phyloP scores from a whole-genome alignment of 129 eudicot genomes.

The Artemisia tridentata region DNA sequence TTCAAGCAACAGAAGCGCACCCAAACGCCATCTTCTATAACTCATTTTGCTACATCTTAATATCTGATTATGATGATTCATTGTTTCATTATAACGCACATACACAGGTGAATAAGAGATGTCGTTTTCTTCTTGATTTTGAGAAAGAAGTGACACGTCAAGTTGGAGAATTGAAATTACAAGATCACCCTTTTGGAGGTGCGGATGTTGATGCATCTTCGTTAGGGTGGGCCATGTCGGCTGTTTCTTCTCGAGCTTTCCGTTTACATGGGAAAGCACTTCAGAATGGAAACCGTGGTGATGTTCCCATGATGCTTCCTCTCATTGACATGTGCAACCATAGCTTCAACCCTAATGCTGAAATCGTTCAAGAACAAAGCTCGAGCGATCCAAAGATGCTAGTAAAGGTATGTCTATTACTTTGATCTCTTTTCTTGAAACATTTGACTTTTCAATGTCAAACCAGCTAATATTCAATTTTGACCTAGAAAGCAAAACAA shows the following conservation, averaged over 20 bases:
- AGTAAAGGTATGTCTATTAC: constrained; percentile 28
- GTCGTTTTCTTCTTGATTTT: constrained; percentile 94
- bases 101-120: constrained; percentile 82
- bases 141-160: constrained; percentile 58
- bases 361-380: constrained; percentile 75
- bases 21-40: not conserved
- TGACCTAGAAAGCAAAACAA: too few relatives aligned
- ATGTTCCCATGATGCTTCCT: constrained; percentile 94
- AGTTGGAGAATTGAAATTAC: constrained; percentile 52
- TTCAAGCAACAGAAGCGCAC: not conserved
- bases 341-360: constrained; percentile 82
- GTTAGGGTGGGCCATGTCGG: constrained; percentile 98
- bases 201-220: constrained; percentile 80
- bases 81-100: not conserved
- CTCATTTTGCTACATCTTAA: not conserved
- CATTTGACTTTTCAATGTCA: constrained; percentile 10
- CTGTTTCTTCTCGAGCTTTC: constrained; percentile 95
- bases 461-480: not conserved
- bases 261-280: constrained; percentile 57
- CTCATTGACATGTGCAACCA: constrained; percentile 97
- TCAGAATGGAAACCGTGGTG: constrained; percentile 46
- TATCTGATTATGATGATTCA: not conserved
- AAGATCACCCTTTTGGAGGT: constrained; percentile 78
- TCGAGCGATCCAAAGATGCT: constrained; percentile 43
- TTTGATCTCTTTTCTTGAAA: not conserved